Conservation (phyloP, 192 early-diverging fungal genomes). For the Thamnidium elegans region DNA sequence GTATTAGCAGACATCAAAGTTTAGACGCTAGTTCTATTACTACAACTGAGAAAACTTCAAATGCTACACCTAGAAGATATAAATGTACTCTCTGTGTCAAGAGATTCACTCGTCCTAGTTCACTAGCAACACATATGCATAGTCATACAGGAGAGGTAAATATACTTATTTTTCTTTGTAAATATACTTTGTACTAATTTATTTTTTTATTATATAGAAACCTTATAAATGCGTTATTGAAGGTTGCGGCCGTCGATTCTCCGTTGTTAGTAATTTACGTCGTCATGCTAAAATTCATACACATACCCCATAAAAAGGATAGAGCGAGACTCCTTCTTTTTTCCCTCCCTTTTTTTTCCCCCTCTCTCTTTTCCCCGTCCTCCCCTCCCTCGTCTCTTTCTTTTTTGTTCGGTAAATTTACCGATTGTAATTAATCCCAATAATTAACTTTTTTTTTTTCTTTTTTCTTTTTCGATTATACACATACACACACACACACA, state of each 20-base stretch:
- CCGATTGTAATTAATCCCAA: no score
- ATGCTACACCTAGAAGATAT: slow-evolving; percentile 28
- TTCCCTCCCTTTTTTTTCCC: neutral
- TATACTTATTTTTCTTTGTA: no score
- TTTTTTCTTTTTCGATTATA: neutral
- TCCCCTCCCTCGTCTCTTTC: no score
- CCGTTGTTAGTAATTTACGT: slow-evolving; percentile 66
- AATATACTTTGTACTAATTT: no score
- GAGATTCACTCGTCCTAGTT: slow-evolving; percentile 24
- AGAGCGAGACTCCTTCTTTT: neutral
- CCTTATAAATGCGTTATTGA: slow-evolving; percentile 51
- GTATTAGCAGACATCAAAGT: neutral
- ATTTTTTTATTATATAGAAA: no score
- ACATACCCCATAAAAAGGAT: neutral
- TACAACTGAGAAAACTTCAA: neutral
- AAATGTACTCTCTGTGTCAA: slow-evolving; percentile 22
- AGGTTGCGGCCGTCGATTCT: slow-evolving; percentile 64
- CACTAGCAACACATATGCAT: slow-evolving; percentile 22
- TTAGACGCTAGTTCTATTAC: neutral
- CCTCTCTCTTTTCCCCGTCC: neutral
- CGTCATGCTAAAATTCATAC: slow-evolving; percentile 59
- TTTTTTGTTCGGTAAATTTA: no score
- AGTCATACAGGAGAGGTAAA: slow-evolving; percentile 32
- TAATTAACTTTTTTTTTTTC: neutral
- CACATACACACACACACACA: neutral